phyloP scores from a whole-genome alignment of 331 rosid species.

The Saraca asoca region DNA sequence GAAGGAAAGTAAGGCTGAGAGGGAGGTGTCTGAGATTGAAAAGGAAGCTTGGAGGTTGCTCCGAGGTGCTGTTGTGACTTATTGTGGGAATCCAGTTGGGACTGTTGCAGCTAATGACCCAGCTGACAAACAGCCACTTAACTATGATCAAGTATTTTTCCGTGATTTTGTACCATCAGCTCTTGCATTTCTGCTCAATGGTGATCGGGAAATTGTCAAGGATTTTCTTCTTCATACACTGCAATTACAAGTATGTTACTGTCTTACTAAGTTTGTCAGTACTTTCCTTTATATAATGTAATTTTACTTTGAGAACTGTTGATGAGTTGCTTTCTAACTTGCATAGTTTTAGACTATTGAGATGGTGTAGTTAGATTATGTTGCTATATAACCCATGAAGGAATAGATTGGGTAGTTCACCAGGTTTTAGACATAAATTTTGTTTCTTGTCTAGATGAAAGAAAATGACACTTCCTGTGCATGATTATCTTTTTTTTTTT shows the following conservation, averaged over 20 bases:
- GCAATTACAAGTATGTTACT: slow-evolving; percentile 70
- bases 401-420: background rate
- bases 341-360: no score
- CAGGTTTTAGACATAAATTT: slow-evolving; percentile 16
- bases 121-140: slow-evolving; percentile 66
- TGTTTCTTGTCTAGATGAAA: slow-evolving; percentile 13
- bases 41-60: slow-evolving; percentile 84
- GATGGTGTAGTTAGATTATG: background rate
- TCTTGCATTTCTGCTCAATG: slow-evolving; percentile 85
- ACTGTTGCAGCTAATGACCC: slow-evolving; percentile 85
- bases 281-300: slow-evolving; percentile 3
- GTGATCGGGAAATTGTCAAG: slow-evolving; percentile 76
- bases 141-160: slow-evolving; percentile 87
- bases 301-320: slow-evolving; percentile 7
- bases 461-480: background rate
- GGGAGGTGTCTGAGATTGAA: slow-evolving; percentile 58
- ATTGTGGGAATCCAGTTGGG: slow-evolving; percentile 82
- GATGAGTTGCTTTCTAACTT: background rate
- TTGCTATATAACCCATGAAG: slow-evolving; percentile 1
- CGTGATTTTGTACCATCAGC: slow-evolving; percentile 91
- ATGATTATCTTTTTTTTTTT: slow-evolving; percentile 18
- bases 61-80: slow-evolving; percentile 61
- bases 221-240: slow-evolving; percentile 85
- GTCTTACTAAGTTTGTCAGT: slow-evolving; percentile 10
- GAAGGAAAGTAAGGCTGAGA: slow-evolving; percentile 51